Evolutionary conservation across 805 yeast species (phyloP).

Genomic region (Kluyveromyces lactis): DNA sequence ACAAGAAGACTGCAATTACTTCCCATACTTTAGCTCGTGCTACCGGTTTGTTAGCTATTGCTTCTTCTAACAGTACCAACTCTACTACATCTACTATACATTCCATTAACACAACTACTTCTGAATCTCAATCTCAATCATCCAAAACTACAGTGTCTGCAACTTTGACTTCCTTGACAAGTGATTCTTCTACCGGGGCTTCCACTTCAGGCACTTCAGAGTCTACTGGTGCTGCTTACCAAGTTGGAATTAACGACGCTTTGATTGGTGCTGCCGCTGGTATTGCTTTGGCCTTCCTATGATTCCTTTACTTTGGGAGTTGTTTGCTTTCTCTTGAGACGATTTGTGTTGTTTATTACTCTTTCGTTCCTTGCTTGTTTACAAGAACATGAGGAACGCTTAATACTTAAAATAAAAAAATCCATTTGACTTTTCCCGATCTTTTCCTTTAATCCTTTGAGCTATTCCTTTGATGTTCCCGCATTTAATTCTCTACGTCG

Average conservation of each 20-base stretch:
- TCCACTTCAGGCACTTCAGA: constrained; percentile 14
- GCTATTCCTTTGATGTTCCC: no score
- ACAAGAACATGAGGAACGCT: no score
- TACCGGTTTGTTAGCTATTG: constrained; percentile 34
- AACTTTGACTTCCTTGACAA: constrained; percentile 13
- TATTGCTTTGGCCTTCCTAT: constrained; percentile 7
- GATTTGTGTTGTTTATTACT: no score
- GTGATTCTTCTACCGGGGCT: constrained; percentile 1
- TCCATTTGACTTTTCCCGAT: no score
- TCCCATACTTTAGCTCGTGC: constrained; percentile 25
- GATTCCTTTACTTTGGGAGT: background rate
- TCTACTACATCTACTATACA: constrained; percentile 15
- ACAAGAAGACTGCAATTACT: constrained; percentile 6
- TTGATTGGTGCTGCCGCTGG: constrained; percentile 20
- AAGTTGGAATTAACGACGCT: constrained; percentile 22
- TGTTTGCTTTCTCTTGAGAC: background rate
- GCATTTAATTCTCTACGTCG: no score
- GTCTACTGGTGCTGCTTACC: constrained; percentile 25
- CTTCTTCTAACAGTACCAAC: constrained; percentile 27
- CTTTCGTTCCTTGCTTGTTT: no score
- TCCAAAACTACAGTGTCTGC: constrained; percentile 10
- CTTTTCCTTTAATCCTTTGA: no score
- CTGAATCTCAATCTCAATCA: constrained; percentile 1
- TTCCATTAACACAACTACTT: constrained; percentile 12
- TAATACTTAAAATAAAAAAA: no score